Percentiles rank a stretch among this genome's conserved stretches.
Conservation (phyloP, 2,329 filamentous ascomycete genomes). For the Sarocladium oryzae region DNA sequence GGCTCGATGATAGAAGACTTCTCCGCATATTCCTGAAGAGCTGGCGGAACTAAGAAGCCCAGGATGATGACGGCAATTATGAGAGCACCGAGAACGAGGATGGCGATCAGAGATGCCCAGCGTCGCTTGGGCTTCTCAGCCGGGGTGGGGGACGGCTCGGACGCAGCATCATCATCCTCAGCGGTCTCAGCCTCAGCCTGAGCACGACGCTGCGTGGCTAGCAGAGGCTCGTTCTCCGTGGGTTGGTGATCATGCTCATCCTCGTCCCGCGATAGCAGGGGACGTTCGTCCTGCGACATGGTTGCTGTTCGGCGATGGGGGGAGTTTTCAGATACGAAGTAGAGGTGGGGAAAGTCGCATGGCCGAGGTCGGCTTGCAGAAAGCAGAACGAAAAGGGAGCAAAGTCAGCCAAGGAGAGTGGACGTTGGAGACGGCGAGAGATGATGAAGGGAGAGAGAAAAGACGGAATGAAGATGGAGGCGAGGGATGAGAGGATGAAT, state of each 20-base stretch:
- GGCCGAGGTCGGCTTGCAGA: neutral
- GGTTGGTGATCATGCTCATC: constrained; percentile 20
- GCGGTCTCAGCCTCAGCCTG: constrained; percentile 21
- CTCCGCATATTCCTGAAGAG: constrained; percentile 80
- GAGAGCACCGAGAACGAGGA: constrained; percentile 56
- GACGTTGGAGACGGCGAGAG: no score
- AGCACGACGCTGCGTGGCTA: constrained; percentile 23
- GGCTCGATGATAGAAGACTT: constrained; percentile 77
- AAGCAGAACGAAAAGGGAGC: neutral
- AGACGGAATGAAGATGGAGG: neutral
- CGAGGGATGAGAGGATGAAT: neutral
- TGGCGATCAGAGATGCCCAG: constrained; percentile 76
- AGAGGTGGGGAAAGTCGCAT: neutral
- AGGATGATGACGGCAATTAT: constrained; percentile 65
- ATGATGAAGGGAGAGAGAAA: neutral
- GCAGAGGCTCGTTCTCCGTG: constrained; percentile 46
- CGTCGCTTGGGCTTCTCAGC: constrained; percentile 24
- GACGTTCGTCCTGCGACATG: constrained; percentile 39
- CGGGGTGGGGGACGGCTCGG: neutral
- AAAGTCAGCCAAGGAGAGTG: neutral
- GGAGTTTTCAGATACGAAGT: neutral
- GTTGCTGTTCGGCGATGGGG: constrained; percentile 2
- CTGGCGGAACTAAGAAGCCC: constrained; percentile 74
- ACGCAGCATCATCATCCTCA: constrained; percentile 18
- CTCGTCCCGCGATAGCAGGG: constrained; percentile 32